phyloP scores from a whole-genome alignment of 176 grass and related monocot genomes.

The Hordeum vulgare region MorexV3_pseudomolecules_assembly NC_058518.1:492806045-492806544 shows the following conservation, averaged over 20 bases:
- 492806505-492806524: slow-evolving; percentile 88
- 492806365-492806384: neutral
- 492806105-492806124: neutral
- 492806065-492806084: neutral
- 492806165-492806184: neutral
- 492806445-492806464: slow-evolving; percentile 65
- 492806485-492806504: slow-evolving; percentile 91
- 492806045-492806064: neutral
- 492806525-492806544: neutral
- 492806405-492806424: slow-evolving; percentile 41
- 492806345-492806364: neutral
- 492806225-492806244: neutral
- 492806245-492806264: neutral
- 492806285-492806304: neutral
- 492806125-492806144: neutral
- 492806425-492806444: slow-evolving; percentile 79
- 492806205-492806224: neutral
- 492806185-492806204: neutral
- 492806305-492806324: neutral
- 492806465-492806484: slow-evolving; percentile 70
- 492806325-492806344: neutral
- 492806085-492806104: neutral
- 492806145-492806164: neutral
- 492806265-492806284: neutral
- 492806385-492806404: too few relatives aligned